Base-by-base conservation (phyloP, 331 rosid genomes). In the Quercus tomentella region DNA sequence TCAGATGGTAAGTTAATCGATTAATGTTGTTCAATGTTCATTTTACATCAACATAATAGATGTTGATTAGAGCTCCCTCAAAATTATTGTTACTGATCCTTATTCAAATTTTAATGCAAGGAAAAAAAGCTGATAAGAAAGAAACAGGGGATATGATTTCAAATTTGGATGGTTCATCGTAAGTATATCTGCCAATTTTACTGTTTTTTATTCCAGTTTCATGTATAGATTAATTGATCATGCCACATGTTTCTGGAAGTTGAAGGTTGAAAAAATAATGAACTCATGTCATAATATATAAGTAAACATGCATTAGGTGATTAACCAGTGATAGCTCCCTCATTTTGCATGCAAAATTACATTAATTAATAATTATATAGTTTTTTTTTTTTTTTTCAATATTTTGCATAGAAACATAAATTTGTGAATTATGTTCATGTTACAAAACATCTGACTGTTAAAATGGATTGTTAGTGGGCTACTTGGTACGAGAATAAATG, bases 111-210 rank as follows among this genome's bases (percentile, higher is more conserved):
- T 82, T 89, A 14, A 82, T 89, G 92, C 87, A 90, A 86, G 99
- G 99, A 45, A 88, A 90, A 89, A 93, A 90, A 72, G 79, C 89
- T 10, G 99, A 96, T 86, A 90, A 96, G 92, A 96, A 96, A 84
- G 99, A 96, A 78, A 78, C 89, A 0, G 96, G 93, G 82, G 98
- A 91, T 75, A 76, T 75, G 77, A 92, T 90, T 86, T 88, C 98
- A 74, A 88, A 86, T 81, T 83, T 93, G 35, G 99, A 92, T 66
- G 91, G 93, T 74, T 93, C 99, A 73, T 85, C 97, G 99, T 96
- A 88, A 93, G 99, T 96, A 79, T 65, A 78, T 43, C 79, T 84
- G 54, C 77, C 70, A 21, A 18, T 66, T 37, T 62, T 35, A 3
- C 76, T 2, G 7, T 72, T 28, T 7, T 60, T 65, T 57, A 71